A percentile compares a stretch with the other conserved stretches of the same genome.
Evolutionary conservation across 768 basidiomycete genomes (phyloP).

Genomic region (Myochromella boudieri): DNA sequence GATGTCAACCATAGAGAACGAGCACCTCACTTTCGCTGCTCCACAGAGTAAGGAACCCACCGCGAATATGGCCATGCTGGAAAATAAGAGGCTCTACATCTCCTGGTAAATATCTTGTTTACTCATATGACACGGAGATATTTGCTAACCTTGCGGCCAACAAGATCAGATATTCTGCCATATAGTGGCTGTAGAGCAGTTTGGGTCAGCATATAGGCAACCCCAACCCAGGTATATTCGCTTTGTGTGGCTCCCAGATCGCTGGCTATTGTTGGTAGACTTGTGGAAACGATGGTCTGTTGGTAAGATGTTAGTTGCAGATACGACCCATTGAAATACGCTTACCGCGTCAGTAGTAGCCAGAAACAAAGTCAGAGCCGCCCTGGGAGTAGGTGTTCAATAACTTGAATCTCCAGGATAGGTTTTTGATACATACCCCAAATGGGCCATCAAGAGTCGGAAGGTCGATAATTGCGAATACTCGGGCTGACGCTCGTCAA

Average conservation of each 20-base stretch:
- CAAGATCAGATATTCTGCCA: conserved; percentile 74
- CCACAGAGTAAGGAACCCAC: conserved; percentile 82
- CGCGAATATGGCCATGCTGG: conserved; percentile 73
- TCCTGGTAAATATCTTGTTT: conserved; percentile 4
- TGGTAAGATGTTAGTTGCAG: not conserved
- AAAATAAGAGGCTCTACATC: conserved; percentile 66
- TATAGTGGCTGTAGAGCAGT: conserved; percentile 85
- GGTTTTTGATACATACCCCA: conserved; percentile 51
- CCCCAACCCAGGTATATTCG: conserved; percentile 86
- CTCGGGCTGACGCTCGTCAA: conserved; percentile 22
- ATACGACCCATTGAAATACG: conserved; percentile 7
- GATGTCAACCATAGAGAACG: conserved; percentile 15
- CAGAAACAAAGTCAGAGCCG: conserved; percentile 78
- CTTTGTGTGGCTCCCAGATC: conserved; percentile 65
- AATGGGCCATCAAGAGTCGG: conserved; percentile 61
- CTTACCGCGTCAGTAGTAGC: conserved; percentile 85
- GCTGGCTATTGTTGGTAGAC: conserved; percentile 75
- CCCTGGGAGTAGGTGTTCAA: conserved; percentile 39
- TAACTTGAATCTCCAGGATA: conserved; percentile 2
- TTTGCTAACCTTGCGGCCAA: conserved; percentile 68
- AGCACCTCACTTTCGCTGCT: conserved; percentile 56
- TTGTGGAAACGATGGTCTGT: conserved; percentile 77
- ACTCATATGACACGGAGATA: not conserved
- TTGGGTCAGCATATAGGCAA: conserved; percentile 83
- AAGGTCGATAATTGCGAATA: conserved; percentile 46